Base-by-base conservation (phyloP, 441 rosid genomes). In the Kokia cookei region DNA sequence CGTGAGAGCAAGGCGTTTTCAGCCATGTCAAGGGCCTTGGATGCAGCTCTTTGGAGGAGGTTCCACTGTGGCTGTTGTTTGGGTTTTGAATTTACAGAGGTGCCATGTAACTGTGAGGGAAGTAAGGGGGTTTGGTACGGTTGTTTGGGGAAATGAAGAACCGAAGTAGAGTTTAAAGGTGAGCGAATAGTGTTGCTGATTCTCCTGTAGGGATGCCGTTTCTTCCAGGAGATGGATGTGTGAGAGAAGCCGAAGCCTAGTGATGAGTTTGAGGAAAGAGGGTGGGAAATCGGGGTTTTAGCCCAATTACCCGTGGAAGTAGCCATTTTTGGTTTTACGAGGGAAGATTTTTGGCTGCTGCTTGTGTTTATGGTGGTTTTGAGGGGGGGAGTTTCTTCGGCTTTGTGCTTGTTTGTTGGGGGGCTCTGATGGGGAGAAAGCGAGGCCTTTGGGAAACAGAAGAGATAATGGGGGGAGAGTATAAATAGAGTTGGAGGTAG, bases 41-140 rank as follows among this genome's bases (percentile, higher is more conserved):
- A 77, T 1, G 93, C 93, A 1, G 88, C 86, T 77, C 71, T 88
- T 64, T 92, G 97, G 42, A 92, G 71, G 42, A 85, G 71, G 74
- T 87, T 91, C 79, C 83, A 86, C 5, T 76, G 76, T 2, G 68
- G 84, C 10, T 42, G 79, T 63, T 63, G 79, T 37, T 37, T 24
- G 35, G 81, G 48, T 22, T 74, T 65, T 70, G 62, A 55, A 17
- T 77, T 0, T 57, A 5, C 19, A 4, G 40, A 29, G 40, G 54
- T 65, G 59, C 69, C 65, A 57, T 72, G 73, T 54, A 32, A 32
- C 68, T 65, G 7, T 5, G 37, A 32, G 37, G 67, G 47, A 74
- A 75, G 54, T 35, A 65, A 12, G 2, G 77, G 74, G 9, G 29
- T 70, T n/a, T 80, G 71, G 61, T 47, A 54, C n/a, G 83, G 66